These are phyloP conservation scores for Neurospora sp. DNA, from an alignment of 495 filamentous ascomycete genomes.

Conservation along the genomic window DNA sequence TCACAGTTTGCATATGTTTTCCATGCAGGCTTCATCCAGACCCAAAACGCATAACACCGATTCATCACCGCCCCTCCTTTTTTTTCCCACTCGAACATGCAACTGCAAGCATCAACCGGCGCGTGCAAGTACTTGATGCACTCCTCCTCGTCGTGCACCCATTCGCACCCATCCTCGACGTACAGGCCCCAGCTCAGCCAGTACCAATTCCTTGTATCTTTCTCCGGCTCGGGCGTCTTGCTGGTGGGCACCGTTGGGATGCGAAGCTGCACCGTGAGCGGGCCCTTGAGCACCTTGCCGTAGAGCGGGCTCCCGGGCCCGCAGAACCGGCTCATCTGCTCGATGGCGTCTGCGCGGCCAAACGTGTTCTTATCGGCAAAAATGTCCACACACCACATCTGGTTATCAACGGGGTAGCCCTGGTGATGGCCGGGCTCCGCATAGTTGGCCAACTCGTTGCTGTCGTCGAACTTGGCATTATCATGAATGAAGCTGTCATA, in stretches of 20 bases:
- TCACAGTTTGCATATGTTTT: too few relatives aligned
- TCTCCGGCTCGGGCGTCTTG: too few relatives aligned
- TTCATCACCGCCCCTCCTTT: neutral
- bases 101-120: neutral
- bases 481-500: neutral
- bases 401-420: neutral
- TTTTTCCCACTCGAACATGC: fast-evolving
- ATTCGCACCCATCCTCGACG: neutral
- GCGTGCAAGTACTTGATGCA: neutral
- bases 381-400: neutral
- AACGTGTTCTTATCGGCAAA: neutral
- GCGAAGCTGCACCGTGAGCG: neutral
- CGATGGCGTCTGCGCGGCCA: neutral
- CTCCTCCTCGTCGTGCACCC: neutral
- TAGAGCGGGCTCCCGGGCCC: neutral
- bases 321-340: neutral
- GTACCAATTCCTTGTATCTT: neutral
- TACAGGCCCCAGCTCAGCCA: neutral
- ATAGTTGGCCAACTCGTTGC: neutral
- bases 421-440: neutral
- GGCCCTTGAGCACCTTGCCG: neutral
- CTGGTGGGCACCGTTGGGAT: neutral
- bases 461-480: neutral
- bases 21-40: neutral
- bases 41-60: neutral